Conservation (phyloP, 331 rosid genomes). For the Pyracantha coccinea region DNA sequence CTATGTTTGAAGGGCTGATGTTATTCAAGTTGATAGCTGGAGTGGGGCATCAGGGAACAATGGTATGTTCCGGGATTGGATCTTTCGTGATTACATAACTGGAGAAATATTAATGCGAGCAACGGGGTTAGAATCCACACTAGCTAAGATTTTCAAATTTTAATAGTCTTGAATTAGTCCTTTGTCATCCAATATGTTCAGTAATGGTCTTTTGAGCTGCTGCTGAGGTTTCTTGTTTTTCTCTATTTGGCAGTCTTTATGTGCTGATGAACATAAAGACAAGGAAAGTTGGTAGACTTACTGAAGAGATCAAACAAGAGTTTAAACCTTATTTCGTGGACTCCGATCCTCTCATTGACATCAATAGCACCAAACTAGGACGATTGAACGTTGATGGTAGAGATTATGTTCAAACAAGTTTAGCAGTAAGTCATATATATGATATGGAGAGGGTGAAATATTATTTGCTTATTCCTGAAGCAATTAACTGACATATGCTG, state of each 20-base stretch:
- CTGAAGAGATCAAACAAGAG: not conserved
- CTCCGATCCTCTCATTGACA: not conserved
- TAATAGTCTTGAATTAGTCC: not conserved
- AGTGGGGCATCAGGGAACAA: not conserved
- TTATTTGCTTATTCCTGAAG: not conserved
- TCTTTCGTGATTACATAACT: constrained; percentile 8
- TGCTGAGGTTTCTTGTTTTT: not conserved
- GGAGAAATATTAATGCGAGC: not conserved
- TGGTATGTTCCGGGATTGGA: constrained; percentile 2
- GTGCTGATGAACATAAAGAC: not conserved
- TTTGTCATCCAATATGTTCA: no score
- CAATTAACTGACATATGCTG: not conserved
- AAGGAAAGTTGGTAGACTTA: not conserved
- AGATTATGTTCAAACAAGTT: not conserved
- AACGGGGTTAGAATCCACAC: not conserved
- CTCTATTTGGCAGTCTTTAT: not conserved
- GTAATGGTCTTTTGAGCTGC: not conserved
- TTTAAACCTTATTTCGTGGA: not conserved
- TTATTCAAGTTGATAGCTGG: constrained; percentile 13
- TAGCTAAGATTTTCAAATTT: not conserved
- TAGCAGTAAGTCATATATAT: not conserved
- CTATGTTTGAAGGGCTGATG: not conserved
- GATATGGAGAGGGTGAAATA: not conserved
- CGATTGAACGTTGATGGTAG: not conserved
- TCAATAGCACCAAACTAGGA: not conserved